Evolutionary conservation across 108 stramenopile genomes (phyloP).

Genomic region (Nannochloropsis gaditana): DNA sequence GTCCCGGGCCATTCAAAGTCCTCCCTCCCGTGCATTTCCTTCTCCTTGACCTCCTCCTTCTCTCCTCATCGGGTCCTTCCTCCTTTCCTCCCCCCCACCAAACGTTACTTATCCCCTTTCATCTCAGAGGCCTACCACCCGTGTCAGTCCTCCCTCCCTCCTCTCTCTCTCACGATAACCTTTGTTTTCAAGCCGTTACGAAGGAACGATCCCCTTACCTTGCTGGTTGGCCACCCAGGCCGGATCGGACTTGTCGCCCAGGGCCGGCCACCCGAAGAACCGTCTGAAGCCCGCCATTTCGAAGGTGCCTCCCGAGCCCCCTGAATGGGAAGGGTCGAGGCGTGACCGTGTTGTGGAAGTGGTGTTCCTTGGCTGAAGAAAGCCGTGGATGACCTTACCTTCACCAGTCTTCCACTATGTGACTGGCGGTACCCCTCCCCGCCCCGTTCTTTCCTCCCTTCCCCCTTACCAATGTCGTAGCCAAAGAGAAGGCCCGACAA

Average conservation of each 20-base stretch:
- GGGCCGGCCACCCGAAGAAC: not conserved
- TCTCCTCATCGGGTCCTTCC: not conserved
- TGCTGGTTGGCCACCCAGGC: slow-evolving; percentile 3
- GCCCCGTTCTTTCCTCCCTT: not conserved
- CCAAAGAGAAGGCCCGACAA: slow-evolving; percentile 52
- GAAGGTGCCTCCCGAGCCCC: slow-evolving; percentile 50
- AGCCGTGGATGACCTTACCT: not conserved
- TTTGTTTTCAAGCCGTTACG: not conserved
- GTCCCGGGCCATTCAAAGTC: not conserved
- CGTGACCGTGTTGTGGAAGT: not conserved
- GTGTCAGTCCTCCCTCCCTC: not conserved
- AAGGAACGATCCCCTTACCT: not conserved
- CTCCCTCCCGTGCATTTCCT: not conserved
- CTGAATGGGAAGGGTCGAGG: not conserved
- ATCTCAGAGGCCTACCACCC: not conserved
- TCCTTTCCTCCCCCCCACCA: not conserved
- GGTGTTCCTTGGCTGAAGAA: not conserved
- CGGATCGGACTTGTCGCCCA: slow-evolving; percentile 6
- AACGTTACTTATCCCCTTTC: not conserved
- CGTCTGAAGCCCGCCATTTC: slow-evolving; percentile 49
- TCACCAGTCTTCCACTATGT: not conserved
- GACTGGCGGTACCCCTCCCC: not conserved
- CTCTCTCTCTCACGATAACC: not conserved
- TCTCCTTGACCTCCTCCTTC: not conserved
- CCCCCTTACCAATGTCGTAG: slow-evolving; percentile 47